These are phyloP conservation scores for Neofusicoccum ribis DNA, from an alignment of 2,329 filamentous ascomycete species.

Conservation along the genomic window DNA sequence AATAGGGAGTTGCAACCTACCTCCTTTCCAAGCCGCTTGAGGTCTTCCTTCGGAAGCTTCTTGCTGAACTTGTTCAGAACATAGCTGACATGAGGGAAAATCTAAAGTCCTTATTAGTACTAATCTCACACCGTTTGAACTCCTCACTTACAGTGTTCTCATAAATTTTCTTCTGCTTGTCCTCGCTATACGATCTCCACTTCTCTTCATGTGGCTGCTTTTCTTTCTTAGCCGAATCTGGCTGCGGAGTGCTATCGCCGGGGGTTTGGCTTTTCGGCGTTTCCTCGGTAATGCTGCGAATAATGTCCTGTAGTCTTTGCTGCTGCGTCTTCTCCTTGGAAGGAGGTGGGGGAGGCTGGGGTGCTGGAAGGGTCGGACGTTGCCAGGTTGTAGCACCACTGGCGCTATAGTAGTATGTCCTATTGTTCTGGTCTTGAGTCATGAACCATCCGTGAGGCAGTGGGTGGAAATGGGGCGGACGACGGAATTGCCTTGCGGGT, in stretches of 20 bases:
- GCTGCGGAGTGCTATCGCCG: slow-evolving; percentile 65
- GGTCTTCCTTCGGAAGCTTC: slow-evolving; percentile 78
- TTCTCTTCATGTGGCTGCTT: slow-evolving; percentile 60
- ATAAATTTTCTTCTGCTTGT: slow-evolving; percentile 94
- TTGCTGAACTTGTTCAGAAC: slow-evolving; percentile 85
- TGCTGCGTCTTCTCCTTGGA: slow-evolving; percentile 70
- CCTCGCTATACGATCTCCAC: slow-evolving; percentile 68
- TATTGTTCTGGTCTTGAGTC: slow-evolving; percentile 63
- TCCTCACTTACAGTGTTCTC: slow-evolving; percentile 76
- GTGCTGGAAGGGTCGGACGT: slow-evolving; percentile 68
- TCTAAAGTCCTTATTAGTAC: slow-evolving; percentile 48
- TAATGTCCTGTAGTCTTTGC: slow-evolving; percentile 72
- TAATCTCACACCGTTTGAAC: background rate
- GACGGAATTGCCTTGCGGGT: slow-evolving; percentile 26
- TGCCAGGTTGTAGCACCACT: slow-evolving; percentile 80
- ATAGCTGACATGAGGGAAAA: slow-evolving; percentile 81
- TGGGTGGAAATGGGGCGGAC: slow-evolving; percentile 53
- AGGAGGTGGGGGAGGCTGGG: slow-evolving; percentile 54
- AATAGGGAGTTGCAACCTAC: slow-evolving; percentile 36
- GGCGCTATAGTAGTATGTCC: slow-evolving; percentile 82
- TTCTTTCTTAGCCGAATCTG: slow-evolving; percentile 55
- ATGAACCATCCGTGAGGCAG: slow-evolving; percentile 86
- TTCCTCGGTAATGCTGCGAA: slow-evolving; percentile 74
- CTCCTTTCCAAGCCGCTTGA: slow-evolving; percentile 66
- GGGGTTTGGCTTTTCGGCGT: slow-evolving; percentile 52